Percentiles rank a stretch among this genome's conserved stretches.
Conservation (phyloP, 2,329 filamentous ascomycete species). For the Monilinia vaccinii-corymbosi region DNA sequence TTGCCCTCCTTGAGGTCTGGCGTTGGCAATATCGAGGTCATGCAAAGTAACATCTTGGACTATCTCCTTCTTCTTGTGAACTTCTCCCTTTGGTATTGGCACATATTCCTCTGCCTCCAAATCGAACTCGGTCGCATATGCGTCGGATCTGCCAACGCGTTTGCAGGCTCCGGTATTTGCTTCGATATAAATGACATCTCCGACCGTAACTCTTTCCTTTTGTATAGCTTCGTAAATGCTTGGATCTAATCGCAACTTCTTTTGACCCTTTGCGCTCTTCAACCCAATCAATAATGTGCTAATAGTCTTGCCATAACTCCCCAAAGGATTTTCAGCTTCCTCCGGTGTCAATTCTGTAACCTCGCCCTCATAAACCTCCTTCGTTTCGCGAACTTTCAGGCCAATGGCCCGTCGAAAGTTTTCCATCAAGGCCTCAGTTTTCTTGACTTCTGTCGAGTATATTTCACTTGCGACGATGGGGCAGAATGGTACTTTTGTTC, state of each 20-base stretch:
- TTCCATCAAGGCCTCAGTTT: slow-evolving; percentile 98
- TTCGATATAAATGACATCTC: slow-evolving; percentile 98
- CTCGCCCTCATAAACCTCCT: slow-evolving; percentile 98
- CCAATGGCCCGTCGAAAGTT: slow-evolving; percentile 97
- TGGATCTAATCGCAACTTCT: slow-evolving; percentile 92
- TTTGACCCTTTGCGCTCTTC: slow-evolving; percentile 92
- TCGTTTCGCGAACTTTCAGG: slow-evolving; percentile 93
- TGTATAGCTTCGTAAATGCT: slow-evolving; percentile 99
- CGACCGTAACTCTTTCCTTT: slow-evolving; percentile 91
- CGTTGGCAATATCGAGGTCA: slow-evolving; percentile 92
- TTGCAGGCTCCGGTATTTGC: slow-evolving; percentile 98
- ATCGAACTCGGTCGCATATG: slow-evolving; percentile 97
- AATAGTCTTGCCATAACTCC: slow-evolving; percentile 95
- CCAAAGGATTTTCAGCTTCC: slow-evolving; percentile 94
- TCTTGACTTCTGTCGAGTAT: slow-evolving; percentile 97
- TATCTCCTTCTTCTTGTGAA: slow-evolving; percentile 99
- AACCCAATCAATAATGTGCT: slow-evolving; percentile 89
- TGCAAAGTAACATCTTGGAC: slow-evolving; percentile 97
- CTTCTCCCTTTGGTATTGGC: slow-evolving; percentile 95
- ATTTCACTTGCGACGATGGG: slow-evolving; percentile 97
- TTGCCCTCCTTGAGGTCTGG: slow-evolving; percentile 89
- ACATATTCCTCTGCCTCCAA: slow-evolving; percentile 98
- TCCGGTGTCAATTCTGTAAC: slow-evolving; percentile 96
- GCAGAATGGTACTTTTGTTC: slow-evolving; percentile 97
- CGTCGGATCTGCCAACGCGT: slow-evolving; percentile 88